phyloP scores from a whole-genome alignment of 75 land plant species.

The Pinus taeda region DNA sequence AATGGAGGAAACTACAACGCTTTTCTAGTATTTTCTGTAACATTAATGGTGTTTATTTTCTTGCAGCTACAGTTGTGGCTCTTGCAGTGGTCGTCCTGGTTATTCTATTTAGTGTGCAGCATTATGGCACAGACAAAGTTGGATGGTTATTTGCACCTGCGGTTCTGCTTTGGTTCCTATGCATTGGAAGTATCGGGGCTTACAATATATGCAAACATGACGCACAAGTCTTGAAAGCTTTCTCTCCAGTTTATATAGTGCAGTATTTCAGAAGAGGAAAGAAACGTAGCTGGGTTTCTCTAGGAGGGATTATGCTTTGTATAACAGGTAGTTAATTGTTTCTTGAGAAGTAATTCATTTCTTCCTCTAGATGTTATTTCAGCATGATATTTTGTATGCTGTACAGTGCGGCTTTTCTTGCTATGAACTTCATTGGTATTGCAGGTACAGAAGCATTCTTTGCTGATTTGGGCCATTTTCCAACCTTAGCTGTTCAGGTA shows the following conservation, averaged over 20 bases:
- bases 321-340: slow-evolving; percentile 49
- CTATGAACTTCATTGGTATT: slow-evolving; percentile 8
- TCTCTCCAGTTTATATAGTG: slow-evolving; percentile 61
- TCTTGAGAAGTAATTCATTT: background rate
- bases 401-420: slow-evolving; percentile 5
- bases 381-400: background rate
- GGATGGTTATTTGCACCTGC: slow-evolving; percentile 89
- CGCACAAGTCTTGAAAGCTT: slow-evolving; percentile 56
- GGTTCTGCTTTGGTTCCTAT: slow-evolving; percentile 77
- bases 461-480: slow-evolving; percentile 78
- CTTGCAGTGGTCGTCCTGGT: slow-evolving; percentile 69
- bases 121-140: slow-evolving; percentile 79
- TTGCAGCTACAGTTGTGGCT: slow-evolving; percentile 61
- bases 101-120: slow-evolving; percentile 79
- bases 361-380: background rate
- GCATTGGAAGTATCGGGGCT: slow-evolving; percentile 75
- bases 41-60: background rate
- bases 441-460: slow-evolving; percentile 76
- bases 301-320: slow-evolving; percentile 93
- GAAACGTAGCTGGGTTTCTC: slow-evolving; percentile 65
- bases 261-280: slow-evolving; percentile 52
- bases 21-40: background rate
- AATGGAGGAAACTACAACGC: too few species aligned
- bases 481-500: slow-evolving; percentile 51
- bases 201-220: slow-evolving; percentile 70